Percentiles rank a stretch among this genome's conserved stretches.
Evolutionary conservation across 768 basidiomycete genomes (phyloP).

Genomic region (Gelatoporia subvermispora): DNA sequence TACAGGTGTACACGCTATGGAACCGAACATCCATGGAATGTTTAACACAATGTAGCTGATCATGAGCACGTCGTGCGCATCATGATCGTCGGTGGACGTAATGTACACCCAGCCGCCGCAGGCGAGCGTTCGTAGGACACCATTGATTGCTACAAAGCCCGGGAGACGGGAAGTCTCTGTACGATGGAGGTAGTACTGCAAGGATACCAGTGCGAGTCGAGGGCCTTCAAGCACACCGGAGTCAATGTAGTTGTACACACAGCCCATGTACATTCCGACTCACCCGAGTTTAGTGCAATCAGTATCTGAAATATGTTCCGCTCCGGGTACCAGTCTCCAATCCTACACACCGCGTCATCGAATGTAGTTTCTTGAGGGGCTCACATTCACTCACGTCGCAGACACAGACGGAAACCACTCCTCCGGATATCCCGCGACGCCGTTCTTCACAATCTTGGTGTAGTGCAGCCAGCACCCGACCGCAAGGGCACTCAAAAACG

Average conservation of each 20-base stretch:
- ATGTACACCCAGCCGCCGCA: constrained; percentile 94
- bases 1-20: constrained; percentile 50
- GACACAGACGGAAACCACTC: constrained; percentile 94
- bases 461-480: constrained; percentile 72
- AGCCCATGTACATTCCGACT: constrained; percentile 8
- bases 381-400: constrained; percentile 51
- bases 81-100: constrained; percentile 80
- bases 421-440: constrained; percentile 73
- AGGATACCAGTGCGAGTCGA: constrained; percentile 59
- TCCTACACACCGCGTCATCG: constrained; percentile 36
- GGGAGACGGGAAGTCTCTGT: constrained; percentile 39
- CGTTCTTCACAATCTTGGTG: constrained; percentile 81
- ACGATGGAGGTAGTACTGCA: constrained; percentile 59
- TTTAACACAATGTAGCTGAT: constrained; percentile 80
- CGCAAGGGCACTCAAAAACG: constrained; percentile 61
- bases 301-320: constrained; percentile 81
- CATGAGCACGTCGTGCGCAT: constrained; percentile 85
- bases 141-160: constrained; percentile 49
- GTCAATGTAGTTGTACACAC: neutral
- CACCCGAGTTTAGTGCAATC: constrained; percentile 79
- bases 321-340: constrained; percentile 90
- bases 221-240: constrained; percentile 44
- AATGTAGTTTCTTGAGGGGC: no score
- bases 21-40: constrained; percentile 85
- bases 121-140: constrained; percentile 67